Base-by-base conservation (phyloP, 2,329 filamentous ascomycete genomes). In the Colletotrichum sp. region DNA sequence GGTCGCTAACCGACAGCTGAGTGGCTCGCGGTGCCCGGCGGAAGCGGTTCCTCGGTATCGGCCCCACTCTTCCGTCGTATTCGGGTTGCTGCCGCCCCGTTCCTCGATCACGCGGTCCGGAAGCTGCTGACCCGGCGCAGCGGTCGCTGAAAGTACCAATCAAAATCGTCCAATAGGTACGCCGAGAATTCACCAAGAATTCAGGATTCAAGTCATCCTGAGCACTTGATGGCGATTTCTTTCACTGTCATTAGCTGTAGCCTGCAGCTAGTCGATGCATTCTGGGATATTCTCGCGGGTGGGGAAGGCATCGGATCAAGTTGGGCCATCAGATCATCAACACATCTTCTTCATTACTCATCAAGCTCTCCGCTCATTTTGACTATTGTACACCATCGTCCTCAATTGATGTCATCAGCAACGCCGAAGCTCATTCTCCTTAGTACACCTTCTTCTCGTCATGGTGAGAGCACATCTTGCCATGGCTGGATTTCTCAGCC, bases 391-490 rank as follows among this genome's bases (percentile, higher is more conserved):
- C 61, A 61, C 7, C 32, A 18, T 62, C 28, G 3, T 25, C 3
- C 0, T 4, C 58, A 22, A 15, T 15, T 34, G 12, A 22, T 1
- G 10, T 5, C 58, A 15, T n/a, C 0, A 62, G 1, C 9, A 36
- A 62, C 12, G 18, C 12, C 58, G 0, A 16, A 15, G 8, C 18
- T 34, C 16, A 56, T 13, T 25, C 13, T n/a, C 12, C 12, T 18
- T 52, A 76, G 48, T 74, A 73, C 13, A 76, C 65, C 70, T 74
- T 76, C 28, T 58, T 67, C 34, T 60, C 74, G 16, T 76, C 74
- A 8, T 75, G 64, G 66, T 76, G 74, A 16, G 74, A 74, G 62
- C 74, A 76, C n/a, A 65, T 71, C 66, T 76, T 74, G 71, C 74
- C 74, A 13, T 75, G 74, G 60, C 71, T 61, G 3, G 74, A 32